Percentiles rank a stretch among this genome's conserved stretches.
These are phyloP conservation scores for Neurospora sublineolata DNA, from an alignment of 495 filamentous ascomycete species.

Conservation along the genomic window DNA sequence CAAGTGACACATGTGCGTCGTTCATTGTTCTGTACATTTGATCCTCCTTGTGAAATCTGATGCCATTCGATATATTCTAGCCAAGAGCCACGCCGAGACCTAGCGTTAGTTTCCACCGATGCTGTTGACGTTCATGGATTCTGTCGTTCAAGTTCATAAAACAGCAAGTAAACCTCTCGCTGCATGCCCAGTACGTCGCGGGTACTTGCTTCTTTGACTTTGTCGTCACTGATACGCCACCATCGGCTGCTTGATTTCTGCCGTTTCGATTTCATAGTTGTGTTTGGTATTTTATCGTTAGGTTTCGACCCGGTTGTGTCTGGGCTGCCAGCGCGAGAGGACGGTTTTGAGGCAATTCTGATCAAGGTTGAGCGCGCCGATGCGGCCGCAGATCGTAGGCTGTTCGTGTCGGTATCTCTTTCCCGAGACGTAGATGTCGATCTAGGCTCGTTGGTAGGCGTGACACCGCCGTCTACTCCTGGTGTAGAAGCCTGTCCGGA, in stretches of 20 bases:
- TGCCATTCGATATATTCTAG: background rate
- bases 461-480: constrained; percentile 17
- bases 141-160: constrained; percentile 68
- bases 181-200: constrained; percentile 88
- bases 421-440: constrained; percentile 6
- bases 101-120: background rate
- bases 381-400: constrained; percentile 31
- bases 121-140: background rate
- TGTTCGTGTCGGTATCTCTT: constrained; percentile 25
- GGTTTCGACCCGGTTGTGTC: background rate
- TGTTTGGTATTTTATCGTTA: background rate
- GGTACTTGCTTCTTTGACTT: constrained; percentile 87
- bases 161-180: constrained; percentile 88
- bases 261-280: constrained; percentile 30
- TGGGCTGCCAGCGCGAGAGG: constrained; percentile 5
- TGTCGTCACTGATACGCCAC: constrained; percentile 98
- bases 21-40: background rate
- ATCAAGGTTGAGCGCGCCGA: constrained; percentile 32
- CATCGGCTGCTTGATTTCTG: constrained; percentile 63
- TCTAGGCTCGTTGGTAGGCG: constrained; percentile 30
- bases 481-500: constrained; percentile 15
- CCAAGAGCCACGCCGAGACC: background rate
- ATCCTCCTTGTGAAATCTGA: background rate
- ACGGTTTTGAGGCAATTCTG: constrained; percentile 21
- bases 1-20: background rate